Percentiles rank a stretch among this genome's conserved stretches.
phyloP scores from a whole-genome alignment of 805 yeast species.

The Cyberlindnera bimundalis region DNA sequence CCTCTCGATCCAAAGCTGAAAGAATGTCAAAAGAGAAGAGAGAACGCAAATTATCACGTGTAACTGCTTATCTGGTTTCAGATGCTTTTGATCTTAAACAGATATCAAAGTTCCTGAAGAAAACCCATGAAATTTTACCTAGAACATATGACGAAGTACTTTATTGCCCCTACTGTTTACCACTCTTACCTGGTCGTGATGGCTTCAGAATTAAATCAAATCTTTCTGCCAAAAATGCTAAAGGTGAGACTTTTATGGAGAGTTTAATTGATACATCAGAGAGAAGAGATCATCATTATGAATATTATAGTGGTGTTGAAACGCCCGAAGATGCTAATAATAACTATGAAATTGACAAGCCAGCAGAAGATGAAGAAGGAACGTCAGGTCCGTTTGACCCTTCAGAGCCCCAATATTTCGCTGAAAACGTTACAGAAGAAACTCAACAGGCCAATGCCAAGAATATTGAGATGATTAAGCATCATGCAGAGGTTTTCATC shows the following conservation, averaged over 20 bases:
- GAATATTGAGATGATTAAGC: constrained; percentile 26
- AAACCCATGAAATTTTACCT: constrained; percentile 79
- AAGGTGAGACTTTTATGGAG: constrained; percentile 57
- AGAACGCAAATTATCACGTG: constrained; percentile 67
- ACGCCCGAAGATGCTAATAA: constrained; percentile 54
- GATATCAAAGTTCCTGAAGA: constrained; percentile 59
- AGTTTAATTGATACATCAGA: constrained; percentile 75
- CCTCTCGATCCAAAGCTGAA: constrained; percentile 41
- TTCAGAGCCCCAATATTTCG: constrained; percentile 87
- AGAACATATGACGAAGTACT: constrained; percentile 89
- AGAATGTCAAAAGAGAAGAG: constrained; percentile 44
- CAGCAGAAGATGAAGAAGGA: constrained; percentile 27
- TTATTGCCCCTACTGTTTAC: constrained; percentile 85
- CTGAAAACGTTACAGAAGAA: constrained; percentile 36
- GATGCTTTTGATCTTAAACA: constrained; percentile 70
- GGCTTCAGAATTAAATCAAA: constrained; percentile 76
- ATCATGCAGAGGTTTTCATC: constrained; percentile 83
- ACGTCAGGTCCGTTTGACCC: constrained; percentile 70
- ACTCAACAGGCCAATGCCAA: constrained; percentile 17
- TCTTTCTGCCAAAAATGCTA: constrained; percentile 36
- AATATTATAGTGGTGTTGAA: constrained; percentile 76
- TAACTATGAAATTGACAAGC: constrained; percentile 35
- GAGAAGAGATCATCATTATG: constrained; percentile 87
- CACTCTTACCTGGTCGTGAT: constrained; percentile 78
- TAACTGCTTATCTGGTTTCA: constrained; percentile 88